These are phyloP conservation scores for Penicillium brevicompactum DNA, from an alignment of 2,329 filamentous ascomycete species.

Conservation along the genomic window DNA sequence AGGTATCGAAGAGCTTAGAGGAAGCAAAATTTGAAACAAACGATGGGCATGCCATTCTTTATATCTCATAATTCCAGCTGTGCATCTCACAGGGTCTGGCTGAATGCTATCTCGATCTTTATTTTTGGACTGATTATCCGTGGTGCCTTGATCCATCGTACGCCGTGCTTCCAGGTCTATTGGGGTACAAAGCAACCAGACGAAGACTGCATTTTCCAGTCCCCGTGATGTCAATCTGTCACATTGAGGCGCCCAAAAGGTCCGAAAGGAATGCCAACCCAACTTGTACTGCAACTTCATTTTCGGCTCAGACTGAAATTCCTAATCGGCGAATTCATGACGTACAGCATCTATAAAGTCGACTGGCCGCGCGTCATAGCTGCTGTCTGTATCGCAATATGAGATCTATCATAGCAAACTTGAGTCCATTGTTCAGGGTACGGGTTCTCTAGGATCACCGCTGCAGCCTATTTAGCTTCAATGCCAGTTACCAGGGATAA, in stretches of 20 bases:
- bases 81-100: conserved; percentile 2
- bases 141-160: conserved; percentile 18
- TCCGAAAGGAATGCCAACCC: neutral
- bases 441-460: conserved; percentile 11
- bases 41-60: conserved; percentile 8
- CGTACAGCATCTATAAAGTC: conserved; percentile 12
- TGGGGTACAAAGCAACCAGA: conserved; percentile 17
- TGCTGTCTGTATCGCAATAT: conserved; percentile 16
- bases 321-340: conserved; percentile 9
- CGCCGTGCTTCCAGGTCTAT: conserved; percentile 12
- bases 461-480: conserved; percentile 14
- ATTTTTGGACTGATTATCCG: conserved; percentile 13
- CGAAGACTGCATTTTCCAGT: conserved; percentile 4
- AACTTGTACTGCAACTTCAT: conserved; percentile 6
- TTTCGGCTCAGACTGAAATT: conserved; percentile 16
- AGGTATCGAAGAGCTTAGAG: conserved; percentile 3
- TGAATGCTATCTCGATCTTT: conserved; percentile 9
- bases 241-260: neutral
- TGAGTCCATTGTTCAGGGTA: conserved; percentile 2
- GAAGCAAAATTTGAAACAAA: conserved; percentile 4
- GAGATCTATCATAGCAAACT: neutral
- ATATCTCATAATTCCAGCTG: conserved; percentile 5
- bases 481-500: conserved; percentile 2
- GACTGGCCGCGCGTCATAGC: conserved; percentile 25
- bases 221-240: neutral